A percentile compares a stretch with the other conserved stretches of the same genome.
phyloP scores from a whole-genome alignment of 2,329 filamentous ascomycete genomes.

The Pseudopyrenochaeta lycopersici region DNA sequence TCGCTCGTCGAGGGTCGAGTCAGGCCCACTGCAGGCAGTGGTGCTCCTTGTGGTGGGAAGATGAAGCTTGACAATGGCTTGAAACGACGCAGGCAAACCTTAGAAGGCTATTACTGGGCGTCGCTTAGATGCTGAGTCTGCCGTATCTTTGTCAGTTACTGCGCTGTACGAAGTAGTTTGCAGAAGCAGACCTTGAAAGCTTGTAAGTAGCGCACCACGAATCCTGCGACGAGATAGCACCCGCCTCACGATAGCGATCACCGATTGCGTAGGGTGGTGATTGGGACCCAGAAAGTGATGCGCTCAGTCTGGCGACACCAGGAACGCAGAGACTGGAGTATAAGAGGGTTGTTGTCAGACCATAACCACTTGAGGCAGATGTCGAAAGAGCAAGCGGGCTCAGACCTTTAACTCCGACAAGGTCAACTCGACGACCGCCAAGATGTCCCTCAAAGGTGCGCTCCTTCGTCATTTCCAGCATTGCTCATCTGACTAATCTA shows the following conservation, averaged over 20 bases:
- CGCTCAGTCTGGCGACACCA: slow-evolving; percentile 15
- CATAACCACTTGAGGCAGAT: slow-evolving; percentile 4
- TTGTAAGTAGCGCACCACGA: slow-evolving; percentile 2
- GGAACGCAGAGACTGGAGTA: background rate
- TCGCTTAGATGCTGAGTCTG: background rate
- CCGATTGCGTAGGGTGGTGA: background rate
- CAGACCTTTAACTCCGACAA: slow-evolving; percentile 30
- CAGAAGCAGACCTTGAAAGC: slow-evolving; percentile 9
- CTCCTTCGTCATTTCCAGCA: slow-evolving; percentile 11
- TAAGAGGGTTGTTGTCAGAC: slow-evolving; percentile 5
- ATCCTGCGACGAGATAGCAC: slow-evolving; percentile 5
- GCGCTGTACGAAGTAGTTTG: background rate
- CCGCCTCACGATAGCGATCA: slow-evolving; percentile 7
- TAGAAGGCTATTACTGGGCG: background rate
- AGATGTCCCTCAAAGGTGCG: slow-evolving; percentile 8
- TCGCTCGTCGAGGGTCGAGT: background rate
- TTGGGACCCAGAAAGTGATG: slow-evolving; percentile 1
- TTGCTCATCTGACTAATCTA: slow-evolving; percentile 9
- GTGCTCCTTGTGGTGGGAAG: background rate
- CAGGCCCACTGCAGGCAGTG: background rate
- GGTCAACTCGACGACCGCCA: slow-evolving; percentile 12
- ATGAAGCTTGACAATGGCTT: background rate
- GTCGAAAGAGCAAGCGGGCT: slow-evolving; percentile 14
- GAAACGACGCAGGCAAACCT: background rate
- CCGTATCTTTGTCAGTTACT: slow-evolving; percentile 9